Evolutionary conservation across 1,139 yeast species (phyloP), one percentile per base, ranked within the genome.

Genomic region (Candida sanyaensis): DNA sequence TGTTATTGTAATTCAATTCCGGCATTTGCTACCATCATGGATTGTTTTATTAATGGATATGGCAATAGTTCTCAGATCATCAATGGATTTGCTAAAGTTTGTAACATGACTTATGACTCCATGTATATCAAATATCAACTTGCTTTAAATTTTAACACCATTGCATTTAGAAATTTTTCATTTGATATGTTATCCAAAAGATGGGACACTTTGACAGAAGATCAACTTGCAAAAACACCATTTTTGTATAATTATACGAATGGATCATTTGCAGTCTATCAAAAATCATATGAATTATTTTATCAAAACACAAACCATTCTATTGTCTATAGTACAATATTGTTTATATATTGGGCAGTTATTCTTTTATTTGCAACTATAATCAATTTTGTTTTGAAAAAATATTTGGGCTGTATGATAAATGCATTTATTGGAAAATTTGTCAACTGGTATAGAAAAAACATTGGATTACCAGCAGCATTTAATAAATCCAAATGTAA

Each of bases 301-400:
- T 45, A 44, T 24, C 27, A 26, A 13, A 48, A 48, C 12, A 44
- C 37, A 13, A 60, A 64, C 44, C 58, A 63, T 43, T 71, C 82
- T 4, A 66, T 75, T 46, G 76, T 62, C 50, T 70, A 75, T 55
- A 86, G 86, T 13, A 62, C 71, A 21, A 83, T 73, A 2, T 49
- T 73, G 29, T 52, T 80, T 29, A 79, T 77, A 0, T 80, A 71
- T 55, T 80, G 84, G 83, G 73, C 66, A 1, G 45, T 73, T 2
- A 64, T 81, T n/a, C 56, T 80, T 50, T 29, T 80, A 1, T 24
- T 72, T 27, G 73, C 76, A 3, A 67, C 69, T 4, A 39, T 75
- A 21, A 59, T 66, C 44, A 78, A 81, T 57, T 49, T 68, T 24
- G 57, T 59, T 40, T 74, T 74, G 7, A 51, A 56, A 66, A 64